These are phyloP conservation scores for Chlamydomonas applanata DNA, from an alignment of 139 green algal species.

Conservation along the genomic window DNA sequence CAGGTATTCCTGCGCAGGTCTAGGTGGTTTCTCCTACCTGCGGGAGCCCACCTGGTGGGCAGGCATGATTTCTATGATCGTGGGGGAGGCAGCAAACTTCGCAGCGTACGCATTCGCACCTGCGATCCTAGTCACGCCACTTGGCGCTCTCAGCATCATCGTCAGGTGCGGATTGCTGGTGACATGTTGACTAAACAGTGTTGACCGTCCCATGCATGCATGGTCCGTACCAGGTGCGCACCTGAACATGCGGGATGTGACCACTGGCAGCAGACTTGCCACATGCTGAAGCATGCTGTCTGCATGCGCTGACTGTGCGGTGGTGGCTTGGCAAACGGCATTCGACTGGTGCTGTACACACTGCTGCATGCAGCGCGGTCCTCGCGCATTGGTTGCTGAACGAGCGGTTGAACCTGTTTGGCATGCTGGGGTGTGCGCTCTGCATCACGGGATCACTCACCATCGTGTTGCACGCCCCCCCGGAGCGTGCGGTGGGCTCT, in stretches of 20 bases:
- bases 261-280: too few relatives aligned
- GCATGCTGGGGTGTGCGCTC: slow-evolving; percentile 88
- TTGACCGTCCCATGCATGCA: too few relatives aligned
- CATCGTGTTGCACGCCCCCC: slow-evolving; percentile 93
- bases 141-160: slow-evolving; percentile 90
- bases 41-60: slow-evolving; percentile 94
- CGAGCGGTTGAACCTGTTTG: slow-evolving; percentile 92
- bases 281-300: too few relatives aligned
- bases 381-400: slow-evolving; percentile 89
- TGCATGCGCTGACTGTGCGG: too few relatives aligned
- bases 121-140: slow-evolving; percentile 91
- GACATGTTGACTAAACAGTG: not conserved
- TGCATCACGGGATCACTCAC: slow-evolving; percentile 86
- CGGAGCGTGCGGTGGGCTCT: slow-evolving; percentile 69
- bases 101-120: slow-evolving; percentile 96
- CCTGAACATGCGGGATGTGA: too few relatives aligned
- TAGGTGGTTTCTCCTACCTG: slow-evolving; percentile 93
- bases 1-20: slow-evolving; percentile 52
- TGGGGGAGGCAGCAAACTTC: slow-evolving; percentile 95
- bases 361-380: slow-evolving; percentile 75
- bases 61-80: slow-evolving; percentile 88
- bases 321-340: too few relatives aligned
- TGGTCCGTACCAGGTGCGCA: too few relatives aligned
- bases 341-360: too few relatives aligned
- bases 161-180: slow-evolving; percentile 77